Conservation (phyloP, 106 monocot species). For the Dendrobium nobile region DNA sequence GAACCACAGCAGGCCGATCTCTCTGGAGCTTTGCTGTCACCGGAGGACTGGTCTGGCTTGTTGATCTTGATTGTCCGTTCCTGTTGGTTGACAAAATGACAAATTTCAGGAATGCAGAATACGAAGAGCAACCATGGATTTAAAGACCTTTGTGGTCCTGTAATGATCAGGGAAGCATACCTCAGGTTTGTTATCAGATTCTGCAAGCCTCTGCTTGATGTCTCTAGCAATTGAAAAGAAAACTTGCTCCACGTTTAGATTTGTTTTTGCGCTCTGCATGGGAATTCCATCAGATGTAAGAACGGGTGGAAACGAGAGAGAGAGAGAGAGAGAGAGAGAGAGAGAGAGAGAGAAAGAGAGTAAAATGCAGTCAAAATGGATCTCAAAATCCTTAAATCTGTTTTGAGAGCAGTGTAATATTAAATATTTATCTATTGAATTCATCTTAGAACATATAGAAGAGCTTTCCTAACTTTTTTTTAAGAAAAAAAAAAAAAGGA, state of each 20-base stretch:
- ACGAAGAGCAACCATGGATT: too few species aligned
- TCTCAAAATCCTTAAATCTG: too few species aligned
- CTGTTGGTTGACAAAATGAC: conserved; percentile 15
- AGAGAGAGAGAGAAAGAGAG: too few species aligned
- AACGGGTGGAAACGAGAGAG: not conserved
- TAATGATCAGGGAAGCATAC: conserved; percentile 14
- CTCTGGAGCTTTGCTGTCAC: conserved; percentile 37
- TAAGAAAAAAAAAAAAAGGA: not conserved
- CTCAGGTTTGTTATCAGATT: conserved; percentile 74
- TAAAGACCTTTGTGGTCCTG: not conserved
- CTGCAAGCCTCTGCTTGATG: conserved; percentile 86
- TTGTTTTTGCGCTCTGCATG: conserved; percentile 90
- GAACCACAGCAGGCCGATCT: conserved; percentile 72
- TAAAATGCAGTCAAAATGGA: too few species aligned
- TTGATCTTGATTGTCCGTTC: conserved; percentile 72
- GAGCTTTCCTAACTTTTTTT: too few species aligned
- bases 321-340: too few species aligned
- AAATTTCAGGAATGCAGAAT: too few species aligned
- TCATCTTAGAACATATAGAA: too few species aligned
- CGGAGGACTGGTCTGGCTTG: conserved; percentile 48
- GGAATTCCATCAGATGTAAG: not conserved
- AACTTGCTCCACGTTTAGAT: conserved; percentile 90
- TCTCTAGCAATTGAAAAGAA: conserved; percentile 95
- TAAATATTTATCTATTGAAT: too few species aligned
- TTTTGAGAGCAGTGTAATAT: too few species aligned